Conservation (phyloP, 2,329 filamentous ascomycete genomes). For the Talaromyces sp. region DNA sequence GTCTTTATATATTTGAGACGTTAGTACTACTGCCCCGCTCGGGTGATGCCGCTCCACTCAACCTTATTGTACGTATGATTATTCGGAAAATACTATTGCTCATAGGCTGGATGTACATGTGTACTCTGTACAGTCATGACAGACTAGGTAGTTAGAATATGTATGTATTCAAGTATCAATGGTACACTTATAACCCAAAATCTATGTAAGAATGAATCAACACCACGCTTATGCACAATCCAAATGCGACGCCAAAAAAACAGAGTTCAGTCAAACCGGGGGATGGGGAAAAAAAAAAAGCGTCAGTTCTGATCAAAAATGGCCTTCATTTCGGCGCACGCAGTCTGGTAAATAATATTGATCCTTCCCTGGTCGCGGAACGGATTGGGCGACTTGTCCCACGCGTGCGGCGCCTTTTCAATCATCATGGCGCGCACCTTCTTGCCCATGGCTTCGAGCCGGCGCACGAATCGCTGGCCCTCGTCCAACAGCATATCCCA, state of each 20-base stretch:
- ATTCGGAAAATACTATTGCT: too few species aligned
- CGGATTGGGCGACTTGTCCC: constrained; percentile 47
- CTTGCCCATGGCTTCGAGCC: constrained; percentile 40
- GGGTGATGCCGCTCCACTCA: too few species aligned
- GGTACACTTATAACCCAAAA: too few species aligned
- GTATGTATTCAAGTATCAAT: not conserved
- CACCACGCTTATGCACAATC: not conserved
- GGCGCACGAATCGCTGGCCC: constrained; percentile 44
- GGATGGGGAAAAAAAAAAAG: constrained; percentile 5
- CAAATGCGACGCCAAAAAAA: not conserved
- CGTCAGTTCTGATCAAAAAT: constrained; percentile 30
- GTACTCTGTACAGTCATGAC: too few species aligned
- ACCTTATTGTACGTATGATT: too few species aligned
- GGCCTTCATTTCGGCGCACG: constrained; percentile 39
- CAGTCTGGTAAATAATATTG: constrained; percentile 39
- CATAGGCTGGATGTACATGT: too few species aligned
- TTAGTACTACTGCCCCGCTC: not conserved
- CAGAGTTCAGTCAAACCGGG: not conserved
- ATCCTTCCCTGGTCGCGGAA: constrained; percentile 41
- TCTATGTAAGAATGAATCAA: not conserved
- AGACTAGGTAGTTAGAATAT: not conserved
- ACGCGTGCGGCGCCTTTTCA: constrained; percentile 42
- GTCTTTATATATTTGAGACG: not conserved
- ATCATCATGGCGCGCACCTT: constrained; percentile 43
- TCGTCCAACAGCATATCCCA: constrained; percentile 65